Percentiles rank a stretch among this genome's conserved stretches.
Evolutionary conservation across 176 grass and related monocot species (phyloP).

Genomic region (Oryza longistaminata): DNA sequence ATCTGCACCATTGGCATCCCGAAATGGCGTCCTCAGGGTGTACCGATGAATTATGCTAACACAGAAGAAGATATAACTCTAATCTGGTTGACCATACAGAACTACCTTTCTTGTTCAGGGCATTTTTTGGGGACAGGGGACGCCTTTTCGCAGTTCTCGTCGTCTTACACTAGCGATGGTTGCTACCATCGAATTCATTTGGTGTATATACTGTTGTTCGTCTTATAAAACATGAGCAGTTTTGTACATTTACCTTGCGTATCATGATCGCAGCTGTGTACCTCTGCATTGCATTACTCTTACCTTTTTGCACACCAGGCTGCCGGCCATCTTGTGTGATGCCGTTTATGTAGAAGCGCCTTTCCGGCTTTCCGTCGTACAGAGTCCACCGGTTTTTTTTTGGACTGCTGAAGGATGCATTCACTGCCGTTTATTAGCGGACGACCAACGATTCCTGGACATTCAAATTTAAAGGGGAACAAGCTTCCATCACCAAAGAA

Average conservation of each 20-base stretch:
- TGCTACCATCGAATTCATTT: slow-evolving; percentile 13
- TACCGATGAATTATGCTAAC: slow-evolving; percentile 4
- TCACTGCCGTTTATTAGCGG: too few relatives aligned
- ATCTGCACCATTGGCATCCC: not conserved
- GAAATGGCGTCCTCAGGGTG: not conserved
- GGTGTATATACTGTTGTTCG: slow-evolving; percentile 29
- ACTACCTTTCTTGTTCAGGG: not conserved
- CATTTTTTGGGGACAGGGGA: not conserved
- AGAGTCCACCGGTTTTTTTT: too few relatives aligned
- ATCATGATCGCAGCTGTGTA: not conserved
- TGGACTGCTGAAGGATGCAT: too few relatives aligned
- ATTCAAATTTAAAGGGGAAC: too few relatives aligned
- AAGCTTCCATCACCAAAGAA: rapidly evolving
- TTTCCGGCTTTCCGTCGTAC: too few relatives aligned
- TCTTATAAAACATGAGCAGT: slow-evolving; percentile 24
- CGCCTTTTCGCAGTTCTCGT: not conserved
- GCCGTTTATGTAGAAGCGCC: not conserved
- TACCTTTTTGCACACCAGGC: not conserved
- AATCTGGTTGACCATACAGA: slow-evolving; percentile 12
- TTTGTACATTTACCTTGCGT: not conserved
- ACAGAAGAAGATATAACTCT: not conserved
- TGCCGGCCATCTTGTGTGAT: not conserved
- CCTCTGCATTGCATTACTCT: not conserved
- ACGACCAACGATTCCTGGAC: too few relatives aligned
- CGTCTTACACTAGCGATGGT: slow-evolving; percentile 6